Evolutionary conservation across 495 filamentous ascomycete genomes (phyloP), one percentile per base, ranked within the genome.

Genomic region (Trichoderma virens): DNA sequence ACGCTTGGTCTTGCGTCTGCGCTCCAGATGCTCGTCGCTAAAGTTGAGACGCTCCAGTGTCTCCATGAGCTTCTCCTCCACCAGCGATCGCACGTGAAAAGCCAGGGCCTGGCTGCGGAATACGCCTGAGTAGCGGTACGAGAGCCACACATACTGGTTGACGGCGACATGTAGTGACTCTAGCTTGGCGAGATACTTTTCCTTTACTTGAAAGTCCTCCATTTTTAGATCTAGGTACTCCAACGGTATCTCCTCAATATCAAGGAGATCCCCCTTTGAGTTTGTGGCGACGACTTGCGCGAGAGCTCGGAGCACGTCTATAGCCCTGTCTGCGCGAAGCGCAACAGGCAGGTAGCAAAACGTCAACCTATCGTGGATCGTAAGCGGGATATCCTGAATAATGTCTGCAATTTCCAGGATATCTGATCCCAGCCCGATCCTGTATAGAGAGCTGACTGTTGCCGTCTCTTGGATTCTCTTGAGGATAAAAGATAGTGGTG

Each of bases 111-210:
- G 85, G 66, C 88, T 90, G 13, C 81, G 83, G 72, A 98, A 97
- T 13, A 96, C 82, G 61, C 92, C 91, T 13, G 87, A 80, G 70
- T 83, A 87, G 14, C 85, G 85, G 71, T 85, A 87, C 59, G 80
- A 84, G 71, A 98, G 79, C 94, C 94, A 98, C 8, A 93, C 79
- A 68, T 97, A 98, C 23, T 93, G 74, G 23, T 93, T 88, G 35
- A 98, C 74, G 18, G 84, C 78, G 70, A 90, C 91, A 75, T 98
- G 95, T 27, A 98, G 76, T 20, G 67, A 69, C 74, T 98, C 95
- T 54, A 97, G 74, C 8, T 78, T 71, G 31, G 74, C 69, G 66
- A 98, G 72, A 62, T 90, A 89, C 0, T 78, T 70, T 75, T 80
- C 71, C 14, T 65, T 70, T 6, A 69, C 79, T 8, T 75, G 75